Conservation (phyloP, 331 rosid species). For the Quercus phellos region DNA sequence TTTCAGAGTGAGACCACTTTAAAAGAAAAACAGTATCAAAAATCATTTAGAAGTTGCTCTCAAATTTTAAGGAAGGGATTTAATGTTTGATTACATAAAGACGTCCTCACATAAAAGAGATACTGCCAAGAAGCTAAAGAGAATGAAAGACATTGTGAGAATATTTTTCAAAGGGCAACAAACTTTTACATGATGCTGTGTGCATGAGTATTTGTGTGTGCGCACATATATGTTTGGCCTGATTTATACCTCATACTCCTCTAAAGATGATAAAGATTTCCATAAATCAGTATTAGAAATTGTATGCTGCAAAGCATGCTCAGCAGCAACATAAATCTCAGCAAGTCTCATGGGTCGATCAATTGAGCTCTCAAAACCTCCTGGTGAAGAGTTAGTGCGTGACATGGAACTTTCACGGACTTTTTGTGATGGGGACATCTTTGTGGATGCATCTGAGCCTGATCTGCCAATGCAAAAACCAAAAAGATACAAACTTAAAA, state of each 20-base stretch:
- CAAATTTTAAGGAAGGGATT: neutral
- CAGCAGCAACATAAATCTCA: slow-evolving; percentile 87
- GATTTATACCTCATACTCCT: slow-evolving; percentile 81
- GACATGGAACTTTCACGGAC: slow-evolving; percentile 56
- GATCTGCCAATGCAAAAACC: slow-evolving; percentile 68
- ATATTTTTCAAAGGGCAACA: neutral
- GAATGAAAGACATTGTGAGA: neutral
- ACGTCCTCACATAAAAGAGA: neutral
- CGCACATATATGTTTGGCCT: slow-evolving; percentile 3
- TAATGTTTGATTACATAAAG: neutral
- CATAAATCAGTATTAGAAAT: slow-evolving; percentile 57
- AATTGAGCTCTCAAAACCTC: slow-evolving; percentile 66
- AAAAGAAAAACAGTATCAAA: neutral
- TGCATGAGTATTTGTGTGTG: neutral
- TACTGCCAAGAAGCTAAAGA: neutral
- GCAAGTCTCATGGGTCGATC: slow-evolving; percentile 98
- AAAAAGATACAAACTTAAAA: slow-evolving; percentile 31
- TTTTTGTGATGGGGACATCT: slow-evolving; percentile 60
- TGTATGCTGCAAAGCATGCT: slow-evolving; percentile 74
- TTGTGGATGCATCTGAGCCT: slow-evolving; percentile 59
- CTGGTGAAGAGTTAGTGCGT: slow-evolving; percentile 92
- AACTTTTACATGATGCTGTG: neutral
- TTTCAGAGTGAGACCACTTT: neutral
- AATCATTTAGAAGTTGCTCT: neutral
- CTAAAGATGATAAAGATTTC: slow-evolving; percentile 70